phyloP scores from a whole-genome alignment of 2,329 filamentous ascomycete genomes.

The Cladosporium cucumerinum region DNA sequence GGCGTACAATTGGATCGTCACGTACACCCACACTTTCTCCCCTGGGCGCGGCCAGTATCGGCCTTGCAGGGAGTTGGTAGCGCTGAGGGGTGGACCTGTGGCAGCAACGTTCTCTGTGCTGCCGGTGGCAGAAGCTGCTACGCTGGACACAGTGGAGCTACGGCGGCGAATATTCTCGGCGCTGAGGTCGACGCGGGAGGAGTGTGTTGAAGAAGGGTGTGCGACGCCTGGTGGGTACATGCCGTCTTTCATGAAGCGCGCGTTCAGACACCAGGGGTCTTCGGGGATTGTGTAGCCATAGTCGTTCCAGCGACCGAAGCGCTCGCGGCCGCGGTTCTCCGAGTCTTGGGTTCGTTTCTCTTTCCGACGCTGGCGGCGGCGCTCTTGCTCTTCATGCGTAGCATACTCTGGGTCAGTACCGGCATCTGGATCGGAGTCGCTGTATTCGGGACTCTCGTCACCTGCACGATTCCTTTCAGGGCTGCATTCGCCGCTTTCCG shows the following conservation, averaged over 20 bases:
- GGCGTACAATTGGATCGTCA: constrained; percentile 94
- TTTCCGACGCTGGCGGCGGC: constrained; percentile 25
- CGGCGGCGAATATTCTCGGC: constrained; percentile 22
- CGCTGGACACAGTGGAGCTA: constrained; percentile 29
- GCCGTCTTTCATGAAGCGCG: constrained; percentile 82
- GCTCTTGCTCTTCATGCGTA: constrained; percentile 35
- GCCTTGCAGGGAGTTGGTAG: constrained; percentile 16
- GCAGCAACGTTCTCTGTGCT: constrained; percentile 31
- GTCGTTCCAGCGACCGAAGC: constrained; percentile 47
- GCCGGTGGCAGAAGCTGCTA: constrained; percentile 19
- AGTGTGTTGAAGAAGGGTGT: constrained; percentile 50
- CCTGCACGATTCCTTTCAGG: constrained; percentile 27
- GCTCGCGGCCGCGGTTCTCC: constrained; percentile 35
- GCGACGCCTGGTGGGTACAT: constrained; percentile 55
- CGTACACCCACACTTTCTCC: constrained; percentile 82
- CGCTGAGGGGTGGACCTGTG: constrained; percentile 18
- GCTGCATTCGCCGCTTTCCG: constrained; percentile 35
- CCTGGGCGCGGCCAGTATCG: constrained; percentile 35
- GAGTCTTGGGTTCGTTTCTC: constrained; percentile 20
- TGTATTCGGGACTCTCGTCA: constrained; percentile 38
- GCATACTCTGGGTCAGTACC: constrained; percentile 39
- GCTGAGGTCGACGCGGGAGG: constrained; percentile 46
- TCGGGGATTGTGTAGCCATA: constrained; percentile 79
- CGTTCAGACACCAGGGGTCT: constrained; percentile 91
- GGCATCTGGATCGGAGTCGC: constrained; percentile 37